Conservation (phyloP, 441 rosid species). For the Kokia cookei region DNA sequence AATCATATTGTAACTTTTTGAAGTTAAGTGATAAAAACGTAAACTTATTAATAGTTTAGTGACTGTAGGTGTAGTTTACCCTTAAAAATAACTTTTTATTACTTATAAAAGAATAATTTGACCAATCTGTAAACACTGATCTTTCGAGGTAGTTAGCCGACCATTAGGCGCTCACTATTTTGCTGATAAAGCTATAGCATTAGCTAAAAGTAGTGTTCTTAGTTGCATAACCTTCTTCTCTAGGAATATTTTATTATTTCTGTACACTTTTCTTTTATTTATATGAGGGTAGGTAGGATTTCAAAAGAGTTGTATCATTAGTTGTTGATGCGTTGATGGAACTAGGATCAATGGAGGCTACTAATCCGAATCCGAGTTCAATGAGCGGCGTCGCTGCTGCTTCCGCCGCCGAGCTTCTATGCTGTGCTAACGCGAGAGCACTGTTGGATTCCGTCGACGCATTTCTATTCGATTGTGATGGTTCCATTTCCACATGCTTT, state of each 20-base stretch:
- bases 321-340: background rate
- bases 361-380: background rate
- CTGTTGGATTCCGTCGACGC: constrained; percentile 77
- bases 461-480: constrained; percentile 91
- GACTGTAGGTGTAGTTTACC: too few species aligned
- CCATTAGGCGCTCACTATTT: background rate
- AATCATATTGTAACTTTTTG: too few species aligned
- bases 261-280: background rate
- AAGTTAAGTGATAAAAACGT: too few species aligned
- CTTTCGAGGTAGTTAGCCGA: too few species aligned
- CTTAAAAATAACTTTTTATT: background rate
- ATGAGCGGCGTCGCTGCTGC: background rate
- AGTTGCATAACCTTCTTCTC: background rate
- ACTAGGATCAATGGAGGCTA: background rate
- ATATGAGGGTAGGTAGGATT: background rate
- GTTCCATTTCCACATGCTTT: constrained; percentile 14
- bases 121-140: too few species aligned
- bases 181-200: background rate
- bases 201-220: background rate
- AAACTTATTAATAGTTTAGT: too few species aligned
- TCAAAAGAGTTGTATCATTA: background rate
- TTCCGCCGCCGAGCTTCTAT: constrained; percentile 36
- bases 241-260: background rate
- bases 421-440: constrained; percentile 29
- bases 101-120: too few species aligned